A percentile compares a stretch with the other conserved stretches of the same genome.
Evolutionary conservation across 2,329 filamentous ascomycete species (phyloP).

Genomic region (Sclerotinia spermophila): DNA sequence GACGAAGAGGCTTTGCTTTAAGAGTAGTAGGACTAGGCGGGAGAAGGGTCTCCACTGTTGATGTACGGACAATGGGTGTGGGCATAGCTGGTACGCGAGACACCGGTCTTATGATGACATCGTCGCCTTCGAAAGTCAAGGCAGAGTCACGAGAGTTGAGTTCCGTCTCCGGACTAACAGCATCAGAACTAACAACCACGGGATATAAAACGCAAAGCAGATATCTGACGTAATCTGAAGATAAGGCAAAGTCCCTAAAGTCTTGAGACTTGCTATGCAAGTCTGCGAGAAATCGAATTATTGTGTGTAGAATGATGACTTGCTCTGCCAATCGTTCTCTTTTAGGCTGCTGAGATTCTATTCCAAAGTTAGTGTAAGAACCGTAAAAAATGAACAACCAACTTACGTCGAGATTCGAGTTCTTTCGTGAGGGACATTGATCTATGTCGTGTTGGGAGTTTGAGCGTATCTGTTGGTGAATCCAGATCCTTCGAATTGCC

Average conservation of each 20-base stretch:
- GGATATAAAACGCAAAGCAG: slow-evolving; percentile 81
- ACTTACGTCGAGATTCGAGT: slow-evolving; percentile 52
- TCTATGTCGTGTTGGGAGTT: slow-evolving; percentile 36
- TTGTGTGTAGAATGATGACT: slow-evolving; percentile 65
- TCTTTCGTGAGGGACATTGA: slow-evolving; percentile 66
- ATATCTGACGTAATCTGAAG: slow-evolving; percentile 77
- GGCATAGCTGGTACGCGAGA: slow-evolving; percentile 53
- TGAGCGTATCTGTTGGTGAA: slow-evolving; percentile 23
- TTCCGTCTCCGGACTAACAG: slow-evolving; percentile 78
- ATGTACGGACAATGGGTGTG: slow-evolving; percentile 70
- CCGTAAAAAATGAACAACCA: not conserved
- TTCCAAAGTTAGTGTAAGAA: slow-evolving; percentile 16
- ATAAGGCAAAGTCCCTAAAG: slow-evolving; percentile 79
- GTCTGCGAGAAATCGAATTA: slow-evolving; percentile 75
- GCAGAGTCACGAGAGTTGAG: slow-evolving; percentile 77
- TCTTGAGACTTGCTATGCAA: slow-evolving; percentile 70
- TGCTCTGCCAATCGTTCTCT: slow-evolving; percentile 54
- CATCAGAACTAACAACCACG: slow-evolving; percentile 80
- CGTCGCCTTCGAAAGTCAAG: slow-evolving; percentile 79
- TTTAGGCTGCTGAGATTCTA: slow-evolving; percentile 42
- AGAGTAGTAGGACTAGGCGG: slow-evolving; percentile 42
- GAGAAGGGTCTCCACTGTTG: slow-evolving; percentile 52
- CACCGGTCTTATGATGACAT: slow-evolving; percentile 68
- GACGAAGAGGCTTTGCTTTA: slow-evolving; percentile 62
- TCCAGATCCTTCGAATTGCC: slow-evolving; percentile 29